phyloP scores from a whole-genome alignment of 2,329 filamentous ascomycete genomes.

The Pleomassaria siparia region DNA sequence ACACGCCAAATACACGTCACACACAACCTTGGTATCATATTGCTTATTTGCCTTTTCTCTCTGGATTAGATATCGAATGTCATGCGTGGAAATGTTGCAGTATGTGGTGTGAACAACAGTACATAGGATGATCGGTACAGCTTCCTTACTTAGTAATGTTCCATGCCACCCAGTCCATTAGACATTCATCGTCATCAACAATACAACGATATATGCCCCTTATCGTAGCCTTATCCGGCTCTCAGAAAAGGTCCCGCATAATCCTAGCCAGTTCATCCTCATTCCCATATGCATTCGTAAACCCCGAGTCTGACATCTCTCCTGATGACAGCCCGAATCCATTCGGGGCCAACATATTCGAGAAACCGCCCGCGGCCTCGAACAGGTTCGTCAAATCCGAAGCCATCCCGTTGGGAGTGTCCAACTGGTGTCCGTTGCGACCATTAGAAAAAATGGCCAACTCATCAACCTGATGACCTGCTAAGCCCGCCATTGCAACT shows the following conservation, averaged over 20 bases:
- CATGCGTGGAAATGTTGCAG: too few species aligned
- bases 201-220: too few species aligned
- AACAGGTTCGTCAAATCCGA: constrained; percentile 65
- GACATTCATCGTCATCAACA: too few species aligned
- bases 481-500: constrained; percentile 66
- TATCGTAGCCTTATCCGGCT: too few species aligned
- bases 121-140: too few species aligned
- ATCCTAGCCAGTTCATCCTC: constrained; percentile 63
- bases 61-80: too few species aligned
- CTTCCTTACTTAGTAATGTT: too few species aligned
- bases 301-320: constrained; percentile 43
- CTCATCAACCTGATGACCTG: constrained; percentile 63
- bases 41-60: too few species aligned
- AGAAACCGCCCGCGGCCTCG: constrained; percentile 61
- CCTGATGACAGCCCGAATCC: constrained; percentile 35
- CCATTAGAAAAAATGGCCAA: constrained; percentile 51
- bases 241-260: constrained; percentile 60
- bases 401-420: constrained; percentile 61
- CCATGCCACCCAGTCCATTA: too few species aligned
- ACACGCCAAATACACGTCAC: too few species aligned
- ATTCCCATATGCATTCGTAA: constrained; percentile 50
- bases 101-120: too few species aligned
- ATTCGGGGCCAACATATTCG: constrained; percentile 38
- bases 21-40: too few species aligned
- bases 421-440: constrained; percentile 36